Evolutionary conservation across 768 basidiomycete genomes (phyloP), one percentile per base, ranked within the genome.

Genomic region (Mycena capillaripes): DNA sequence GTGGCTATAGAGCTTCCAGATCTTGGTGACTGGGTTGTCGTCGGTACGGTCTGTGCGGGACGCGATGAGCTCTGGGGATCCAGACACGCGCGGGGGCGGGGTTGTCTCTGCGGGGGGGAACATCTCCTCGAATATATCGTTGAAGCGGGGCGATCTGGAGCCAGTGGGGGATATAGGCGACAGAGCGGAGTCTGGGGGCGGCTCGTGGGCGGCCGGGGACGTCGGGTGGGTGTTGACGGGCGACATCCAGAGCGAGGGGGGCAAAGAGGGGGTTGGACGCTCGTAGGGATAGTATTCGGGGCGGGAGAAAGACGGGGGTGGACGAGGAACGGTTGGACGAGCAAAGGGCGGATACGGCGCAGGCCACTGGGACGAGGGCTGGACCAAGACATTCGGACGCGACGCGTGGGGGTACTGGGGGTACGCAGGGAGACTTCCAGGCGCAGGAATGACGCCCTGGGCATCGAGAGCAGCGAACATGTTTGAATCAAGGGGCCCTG

Each of bases 1-100:
- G 71, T 94, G 91, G 40, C 96, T 91, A 78, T 95, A 99, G 89
- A 98, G 94, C 85, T 93, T 96, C 97, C 97, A 99, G 34, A 99
- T 94, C 83, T 98, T 96, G 1, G 97, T 94, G 0, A 96, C 96
- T 11, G 74, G 74, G 27, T 66, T 65, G 25, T 69, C 60, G 21
- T 58, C 73, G 9, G 46, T 9, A 23, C 17, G 25, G 21, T 74
- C 73, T 21, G 34, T 9, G 16, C 73, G 70, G 30, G 70, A 4
- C 0, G 66, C 12, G 38, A 67, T 66, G 52, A 75, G 70, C 67
- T 75, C 74, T 84, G 81, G 72, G 83, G 83, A 77, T 84, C 85
- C 78, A 83, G 59, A 63, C 82, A 66, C 80, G 81, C 63, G 81
- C 81, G 76, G 73, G 74, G 78, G 48, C 76, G 74, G 60, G 78